Conservation (phyloP, 441 rosid species). For the Erodium trifolium region DNA sequence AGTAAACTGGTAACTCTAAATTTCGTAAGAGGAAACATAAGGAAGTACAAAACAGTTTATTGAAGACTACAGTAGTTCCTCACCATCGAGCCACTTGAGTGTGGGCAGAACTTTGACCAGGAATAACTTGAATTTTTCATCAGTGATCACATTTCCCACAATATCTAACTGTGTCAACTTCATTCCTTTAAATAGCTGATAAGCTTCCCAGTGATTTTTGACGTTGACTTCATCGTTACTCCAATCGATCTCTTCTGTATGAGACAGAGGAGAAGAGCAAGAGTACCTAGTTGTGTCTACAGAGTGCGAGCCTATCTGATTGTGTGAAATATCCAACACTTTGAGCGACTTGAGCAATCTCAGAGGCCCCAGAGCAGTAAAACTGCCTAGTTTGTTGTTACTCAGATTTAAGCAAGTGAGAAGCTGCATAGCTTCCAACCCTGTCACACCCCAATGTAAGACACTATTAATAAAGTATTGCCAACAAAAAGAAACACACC, state of each 20-base stretch:
- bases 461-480: background rate
- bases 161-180: slow-evolving; percentile 58
- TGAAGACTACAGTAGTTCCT: slow-evolving; percentile 24
- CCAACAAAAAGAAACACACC: no score
- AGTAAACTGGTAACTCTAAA: background rate
- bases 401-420: slow-evolving; percentile 63
- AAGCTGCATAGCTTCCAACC: slow-evolving; percentile 79
- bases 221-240: slow-evolving; percentile 21
- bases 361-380: slow-evolving; percentile 64
- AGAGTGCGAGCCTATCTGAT: slow-evolving; percentile 70
- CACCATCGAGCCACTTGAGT: slow-evolving; percentile 59
- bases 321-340: slow-evolving; percentile 64
- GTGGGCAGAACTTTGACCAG: slow-evolving; percentile 47
- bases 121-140: slow-evolving; percentile 44
- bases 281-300: slow-evolving; percentile 66
- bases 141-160: slow-evolving; percentile 50
- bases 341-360: slow-evolving; percentile 50
- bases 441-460: slow-evolving; percentile 29
- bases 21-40: background rate
- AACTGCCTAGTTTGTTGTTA: slow-evolving; percentile 56
- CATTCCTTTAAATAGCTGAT: slow-evolving; percentile 42
- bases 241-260: slow-evolving; percentile 40
- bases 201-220: slow-evolving; percentile 62
- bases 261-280: slow-evolving; percentile 68
- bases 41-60: background rate